Base-by-base conservation (phyloP, 345 rosid genomes). In the Lumnitzera littorea region DNA sequence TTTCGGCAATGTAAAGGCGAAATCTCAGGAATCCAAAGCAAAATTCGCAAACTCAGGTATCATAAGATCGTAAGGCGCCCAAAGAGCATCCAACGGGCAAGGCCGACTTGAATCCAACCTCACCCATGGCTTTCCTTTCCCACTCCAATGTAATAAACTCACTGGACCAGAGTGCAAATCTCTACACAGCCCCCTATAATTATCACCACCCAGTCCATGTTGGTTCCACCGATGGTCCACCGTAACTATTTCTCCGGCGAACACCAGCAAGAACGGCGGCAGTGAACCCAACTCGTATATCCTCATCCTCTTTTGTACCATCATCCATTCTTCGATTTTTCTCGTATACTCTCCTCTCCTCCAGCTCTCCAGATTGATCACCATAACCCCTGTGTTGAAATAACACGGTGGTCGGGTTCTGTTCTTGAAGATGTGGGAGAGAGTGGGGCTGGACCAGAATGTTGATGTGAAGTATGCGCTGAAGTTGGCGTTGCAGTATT, bases 351-450 rank as follows among this genome's bases (percentile, higher is more conserved):
- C 80, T 4, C 84, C 81, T 17, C 25, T 70, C 25, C 84, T 79
- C 98, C 98, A 91, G 59, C 91, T 73, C 15, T 76, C 82, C 10
- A 91, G 91, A 70, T 91, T 95, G 69, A 88, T 86, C 41, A 86
- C 98, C 98, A 91, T 91, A 2, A 88, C 96, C 0, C 98, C 98
- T 13, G 94, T 84, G 71, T 89, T 89, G 61, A 86, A 89, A 72
- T 89, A 87, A 24, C 96, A 89, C 0, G 91, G 13, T 23, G 25
- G 25, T 16, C 12, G 76, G 13, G 74, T 76, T 13, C 81, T 70
- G 63, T 81, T 82, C 3, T 84, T 76, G 69, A 91, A 91, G 0
- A 90, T 82, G 4, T 85, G 62, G 0, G 95, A 82, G 5, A 86
- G 66, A 0, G 91, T 70, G 5, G 90, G 95, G 46, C 78, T 86